Evolutionary conservation across 768 basidiomycete genomes (phyloP).

Genomic region (Mycena amicta): DNA sequence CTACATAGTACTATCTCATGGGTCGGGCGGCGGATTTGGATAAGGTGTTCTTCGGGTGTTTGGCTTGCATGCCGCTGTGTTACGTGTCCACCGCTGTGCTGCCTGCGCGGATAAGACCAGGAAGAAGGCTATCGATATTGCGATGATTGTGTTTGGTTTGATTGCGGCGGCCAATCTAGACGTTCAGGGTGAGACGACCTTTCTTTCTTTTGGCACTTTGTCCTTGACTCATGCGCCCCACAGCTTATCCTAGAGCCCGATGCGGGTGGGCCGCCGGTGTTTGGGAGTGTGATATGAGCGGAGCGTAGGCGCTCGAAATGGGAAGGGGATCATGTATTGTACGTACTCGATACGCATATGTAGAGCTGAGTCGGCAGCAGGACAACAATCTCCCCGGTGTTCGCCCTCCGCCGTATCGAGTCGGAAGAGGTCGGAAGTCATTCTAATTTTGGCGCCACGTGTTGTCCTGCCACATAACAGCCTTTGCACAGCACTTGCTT

Average conservation of each 20-base stretch:
- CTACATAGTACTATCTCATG: slow-evolving; percentile 79
- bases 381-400: too few relatives aligned
- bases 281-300: slow-evolving; percentile 31
- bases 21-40: slow-evolving; percentile 88
- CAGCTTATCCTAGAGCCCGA: slow-evolving; percentile 66
- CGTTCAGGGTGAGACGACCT: slow-evolving; percentile 59
- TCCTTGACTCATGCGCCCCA: background rate
- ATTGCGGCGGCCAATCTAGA: slow-evolving; percentile 70
- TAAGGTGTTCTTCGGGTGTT: slow-evolving; percentile 90
- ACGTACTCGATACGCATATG: too few relatives aligned
- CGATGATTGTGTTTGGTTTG: slow-evolving; percentile 75
- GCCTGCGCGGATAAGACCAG: slow-evolving; percentile 72
- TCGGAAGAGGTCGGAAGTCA: too few relatives aligned
- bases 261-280: slow-evolving; percentile 39
- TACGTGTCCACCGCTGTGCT: slow-evolving; percentile 94
- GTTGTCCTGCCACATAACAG: too few relatives aligned
- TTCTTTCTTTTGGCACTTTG: too few relatives aligned
- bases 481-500: too few relatives aligned
- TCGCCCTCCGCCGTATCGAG: too few relatives aligned
- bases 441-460: too few relatives aligned
- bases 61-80: slow-evolving; percentile 92
- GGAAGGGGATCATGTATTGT: too few relatives aligned
- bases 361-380: too few relatives aligned
- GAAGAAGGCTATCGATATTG: slow-evolving; percentile 69
- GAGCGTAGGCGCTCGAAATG: too few relatives aligned